Conservation (phyloP, 1,284 basidiomycete genomes). For the Puccinia polysora region DNA sequence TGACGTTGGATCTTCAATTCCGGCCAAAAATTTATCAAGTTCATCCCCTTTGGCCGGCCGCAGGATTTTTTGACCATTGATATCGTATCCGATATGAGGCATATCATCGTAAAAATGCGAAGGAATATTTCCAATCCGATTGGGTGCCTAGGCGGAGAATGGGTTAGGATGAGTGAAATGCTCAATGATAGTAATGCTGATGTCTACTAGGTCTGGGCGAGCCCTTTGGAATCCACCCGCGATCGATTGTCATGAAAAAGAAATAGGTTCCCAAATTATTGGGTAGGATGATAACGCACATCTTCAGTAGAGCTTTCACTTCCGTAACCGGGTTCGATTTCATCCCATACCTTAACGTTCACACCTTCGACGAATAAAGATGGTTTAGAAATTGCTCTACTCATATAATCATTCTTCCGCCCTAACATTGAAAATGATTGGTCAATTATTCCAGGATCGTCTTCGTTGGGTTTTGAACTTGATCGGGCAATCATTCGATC, state of each 20-base stretch:
- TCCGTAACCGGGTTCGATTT: constrained; percentile 93
- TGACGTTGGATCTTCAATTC: constrained; percentile 81
- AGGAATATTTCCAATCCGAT: constrained; percentile 90
- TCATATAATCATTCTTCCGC: constrained; percentile 52
- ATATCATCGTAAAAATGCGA: constrained; percentile 99
- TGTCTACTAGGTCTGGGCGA: neutral
- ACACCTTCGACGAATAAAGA: constrained; percentile 75
- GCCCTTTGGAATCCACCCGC: constrained; percentile 32
- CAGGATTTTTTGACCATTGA: constrained; percentile 88
- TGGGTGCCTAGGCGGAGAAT: constrained; percentile 64
- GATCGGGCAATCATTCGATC: constrained; percentile 47
- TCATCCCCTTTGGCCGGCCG: constrained; percentile 93
- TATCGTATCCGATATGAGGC: constrained; percentile 97
- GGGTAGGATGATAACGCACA: constrained; percentile 60
- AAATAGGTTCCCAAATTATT: no score
- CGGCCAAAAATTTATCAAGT: constrained; percentile 91
- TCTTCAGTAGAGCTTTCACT: constrained; percentile 96
- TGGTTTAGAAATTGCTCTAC: constrained; percentile 56
- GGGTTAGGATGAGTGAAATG: neutral
- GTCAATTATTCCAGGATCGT: constrained; percentile 60
- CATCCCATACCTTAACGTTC: constrained; percentile 75
- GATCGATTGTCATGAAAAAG: no score
- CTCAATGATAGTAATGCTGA: constrained; percentile 43
- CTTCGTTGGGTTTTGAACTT: constrained; percentile 54
- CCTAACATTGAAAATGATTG: constrained; percentile 56